A percentile compares a stretch with the other conserved stretches of the same genome.
Evolutionary conservation across 2,329 filamentous ascomycete genomes (phyloP).

Genomic region (Chrysosphaeria jannelii): DNA sequence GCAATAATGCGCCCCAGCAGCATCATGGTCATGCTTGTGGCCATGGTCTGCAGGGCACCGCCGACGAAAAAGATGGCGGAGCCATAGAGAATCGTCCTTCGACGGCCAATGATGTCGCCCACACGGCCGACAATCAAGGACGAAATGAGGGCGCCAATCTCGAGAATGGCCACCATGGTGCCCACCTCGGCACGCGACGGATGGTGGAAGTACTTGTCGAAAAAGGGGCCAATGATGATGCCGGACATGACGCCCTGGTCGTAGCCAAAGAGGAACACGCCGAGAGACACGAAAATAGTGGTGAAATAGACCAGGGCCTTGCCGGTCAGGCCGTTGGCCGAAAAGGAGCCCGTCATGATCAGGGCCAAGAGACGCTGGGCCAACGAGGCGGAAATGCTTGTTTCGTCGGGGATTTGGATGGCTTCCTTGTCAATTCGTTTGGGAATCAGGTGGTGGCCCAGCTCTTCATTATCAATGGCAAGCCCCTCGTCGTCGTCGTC

Average conservation of each 20-base stretch:
- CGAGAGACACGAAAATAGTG: conserved; percentile 64
- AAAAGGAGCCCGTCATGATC: conserved; percentile 63
- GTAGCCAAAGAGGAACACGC: conserved; percentile 19
- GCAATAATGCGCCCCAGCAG: conserved; percentile 53
- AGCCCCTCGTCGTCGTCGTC: conserved; percentile 6
- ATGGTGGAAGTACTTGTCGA: conserved; percentile 76
- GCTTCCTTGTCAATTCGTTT: conserved; percentile 35
- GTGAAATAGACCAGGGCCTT: conserved; percentile 91
- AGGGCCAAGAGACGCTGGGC: conserved; percentile 40
- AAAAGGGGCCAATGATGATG: conserved; percentile 46
- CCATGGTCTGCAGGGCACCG: conserved; percentile 57
- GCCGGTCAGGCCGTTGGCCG: conserved; percentile 77
- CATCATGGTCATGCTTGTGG: conserved; percentile 75
- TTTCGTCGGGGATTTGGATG: conserved; percentile 49
- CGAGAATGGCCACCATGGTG: conserved; percentile 92
- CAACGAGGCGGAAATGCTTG: conserved; percentile 28
- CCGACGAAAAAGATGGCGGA: conserved; percentile 67
- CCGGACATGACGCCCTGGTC: conserved; percentile 38
- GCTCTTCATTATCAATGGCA: neutral
- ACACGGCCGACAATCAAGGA: conserved; percentile 66
- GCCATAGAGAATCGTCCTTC: conserved; percentile 76
- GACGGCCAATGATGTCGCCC: conserved; percentile 71
- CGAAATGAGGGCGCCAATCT: conserved; percentile 74
- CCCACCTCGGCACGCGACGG: conserved; percentile 68
- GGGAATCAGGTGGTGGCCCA: conserved; percentile 19